These are phyloP conservation scores for Canavalia ensiformis DNA, from an alignment of 306 rosid genomes.

Conservation along the genomic window DNA sequence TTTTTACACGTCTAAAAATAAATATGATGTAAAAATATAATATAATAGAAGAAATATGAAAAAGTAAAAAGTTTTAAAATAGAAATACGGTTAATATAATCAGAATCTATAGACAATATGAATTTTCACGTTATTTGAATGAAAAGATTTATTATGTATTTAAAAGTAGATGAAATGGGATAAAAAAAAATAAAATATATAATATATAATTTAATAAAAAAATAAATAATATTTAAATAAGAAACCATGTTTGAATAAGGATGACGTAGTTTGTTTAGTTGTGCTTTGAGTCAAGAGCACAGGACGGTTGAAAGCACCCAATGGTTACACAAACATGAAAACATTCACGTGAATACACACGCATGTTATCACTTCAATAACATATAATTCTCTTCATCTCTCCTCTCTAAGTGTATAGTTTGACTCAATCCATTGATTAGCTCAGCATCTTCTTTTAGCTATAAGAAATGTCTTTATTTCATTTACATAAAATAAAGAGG, in stretches of 20 bases:
- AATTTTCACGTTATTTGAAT: no score
- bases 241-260: constrained; percentile 10
- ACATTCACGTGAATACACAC: constrained; percentile 57
- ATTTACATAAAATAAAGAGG: background rate
- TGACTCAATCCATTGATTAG: constrained; percentile 48
- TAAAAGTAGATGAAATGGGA: no score
- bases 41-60: no score
- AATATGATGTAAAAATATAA: no score
- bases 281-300: constrained; percentile 24
- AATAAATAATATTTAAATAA: no score
- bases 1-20: no score
- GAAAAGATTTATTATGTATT: no score
- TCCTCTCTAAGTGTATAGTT: constrained; percentile 12
- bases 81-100: no score
- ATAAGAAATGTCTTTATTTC: background rate
- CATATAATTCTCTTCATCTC: background rate
- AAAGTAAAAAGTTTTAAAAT: no score
- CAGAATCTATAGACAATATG: no score
- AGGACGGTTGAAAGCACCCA: background rate
- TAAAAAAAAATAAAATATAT: no score
- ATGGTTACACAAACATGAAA: constrained; percentile 28
- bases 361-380: background rate
- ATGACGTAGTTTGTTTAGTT: constrained; percentile 6
- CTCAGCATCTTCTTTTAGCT: constrained; percentile 10
- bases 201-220: no score